phyloP scores from a whole-genome alignment of 306 rosid species.

The Prunus mongolica region DNA sequence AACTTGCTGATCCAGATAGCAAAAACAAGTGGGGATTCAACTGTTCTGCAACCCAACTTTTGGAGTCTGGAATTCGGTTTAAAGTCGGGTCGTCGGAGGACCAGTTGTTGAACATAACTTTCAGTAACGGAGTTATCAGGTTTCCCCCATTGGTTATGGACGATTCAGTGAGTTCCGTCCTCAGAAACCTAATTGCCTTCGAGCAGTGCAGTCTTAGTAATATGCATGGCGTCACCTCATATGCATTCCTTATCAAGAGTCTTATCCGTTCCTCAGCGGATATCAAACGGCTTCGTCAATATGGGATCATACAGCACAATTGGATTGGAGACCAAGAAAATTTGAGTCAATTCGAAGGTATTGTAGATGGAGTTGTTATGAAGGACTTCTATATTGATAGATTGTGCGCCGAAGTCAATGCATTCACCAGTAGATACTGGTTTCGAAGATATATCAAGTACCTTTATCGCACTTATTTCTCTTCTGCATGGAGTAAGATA shows the following conservation, averaged over 20 bases:
- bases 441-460: neutral
- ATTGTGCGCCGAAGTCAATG: slow-evolving; percentile 2
- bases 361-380: slow-evolving; percentile 26
- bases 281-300: neutral
- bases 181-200: slow-evolving; percentile 14
- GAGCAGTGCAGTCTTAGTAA: slow-evolving; percentile 10
- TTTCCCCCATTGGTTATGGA: slow-evolving; percentile 1
- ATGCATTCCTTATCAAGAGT: slow-evolving; percentile 31
- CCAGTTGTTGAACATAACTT: neutral
- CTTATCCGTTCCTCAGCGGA: slow-evolving; percentile 26
- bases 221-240: slow-evolving; percentile 26
- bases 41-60: slow-evolving; percentile 15
- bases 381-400: slow-evolving; percentile 14
- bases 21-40: neutral
- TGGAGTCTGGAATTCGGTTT: slow-evolving; percentile 21
- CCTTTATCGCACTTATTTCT: neutral
- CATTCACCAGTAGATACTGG: neutral
- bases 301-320: neutral
- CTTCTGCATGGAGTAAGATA: neutral
- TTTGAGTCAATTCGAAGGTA: neutral
- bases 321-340: slow-evolving; percentile 10
- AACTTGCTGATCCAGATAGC: neutral
- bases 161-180: slow-evolving; percentile 15
- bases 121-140: neutral
- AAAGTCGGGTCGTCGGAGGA: too few relatives aligned